Conservation (phyloP, 352 stramenopile genomes). For the Pythium plurisporium region DNA sequence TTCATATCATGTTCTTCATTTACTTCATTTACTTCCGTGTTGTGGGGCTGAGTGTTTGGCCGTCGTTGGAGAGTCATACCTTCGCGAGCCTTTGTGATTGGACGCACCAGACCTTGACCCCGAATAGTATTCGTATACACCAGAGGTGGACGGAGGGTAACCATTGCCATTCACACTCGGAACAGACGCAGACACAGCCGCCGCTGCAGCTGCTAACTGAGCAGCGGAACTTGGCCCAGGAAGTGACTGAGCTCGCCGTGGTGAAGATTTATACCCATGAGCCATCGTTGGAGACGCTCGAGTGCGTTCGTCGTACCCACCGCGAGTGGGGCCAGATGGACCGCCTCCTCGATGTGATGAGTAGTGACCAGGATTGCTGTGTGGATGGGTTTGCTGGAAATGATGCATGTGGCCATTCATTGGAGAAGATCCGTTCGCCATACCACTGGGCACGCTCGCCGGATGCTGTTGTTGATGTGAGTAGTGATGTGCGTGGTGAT, state of each 20-base stretch:
- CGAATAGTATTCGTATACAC: not conserved
- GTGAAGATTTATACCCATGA: conserved; percentile 17
- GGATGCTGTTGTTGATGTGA: not conserved
- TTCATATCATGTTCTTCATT: not conserved
- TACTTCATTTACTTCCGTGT: not conserved
- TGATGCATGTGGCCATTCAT: conserved; percentile 11
- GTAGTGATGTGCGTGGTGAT: not conserved
- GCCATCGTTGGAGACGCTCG: not conserved
- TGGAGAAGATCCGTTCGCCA: not conserved
- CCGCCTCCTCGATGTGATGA: not conserved
- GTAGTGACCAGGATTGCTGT: conserved; percentile 9
- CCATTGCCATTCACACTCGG: not conserved
- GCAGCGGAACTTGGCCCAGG: conserved; percentile 1
- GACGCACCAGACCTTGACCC: not conserved
- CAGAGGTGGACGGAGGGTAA: not conserved
- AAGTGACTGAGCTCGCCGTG: conserved; percentile 23
- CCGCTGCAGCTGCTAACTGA: not conserved
- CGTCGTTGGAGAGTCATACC: conserved; percentile 10
- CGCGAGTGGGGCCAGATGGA: not conserved
- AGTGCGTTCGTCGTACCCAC: conserved; percentile 4
- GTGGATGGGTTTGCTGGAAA: conserved; percentile 2
- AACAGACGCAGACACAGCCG: not conserved
- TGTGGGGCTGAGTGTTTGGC: not conserved
- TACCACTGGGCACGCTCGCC: not conserved
- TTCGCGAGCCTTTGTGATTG: not conserved